A percentile compares a stretch with the other conserved stretches of the same genome.
Conservation (phyloP, 2,329 filamentous ascomycete genomes). For the Nemania serpens region DNA sequence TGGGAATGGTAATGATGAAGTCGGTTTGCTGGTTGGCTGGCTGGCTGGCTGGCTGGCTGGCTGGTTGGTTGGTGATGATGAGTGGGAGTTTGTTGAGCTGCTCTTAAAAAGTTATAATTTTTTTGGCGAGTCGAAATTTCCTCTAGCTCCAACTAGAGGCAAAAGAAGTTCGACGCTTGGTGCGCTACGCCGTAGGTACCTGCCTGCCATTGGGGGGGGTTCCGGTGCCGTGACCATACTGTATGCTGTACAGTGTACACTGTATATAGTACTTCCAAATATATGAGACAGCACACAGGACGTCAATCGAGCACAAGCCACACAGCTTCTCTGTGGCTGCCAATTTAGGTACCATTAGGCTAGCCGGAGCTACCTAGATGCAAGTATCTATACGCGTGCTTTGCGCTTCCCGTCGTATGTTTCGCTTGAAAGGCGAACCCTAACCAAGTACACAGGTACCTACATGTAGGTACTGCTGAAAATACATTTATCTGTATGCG, state of each 20-base stretch:
- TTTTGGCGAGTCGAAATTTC: constrained; percentile 26
- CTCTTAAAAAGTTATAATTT: constrained; percentile 8
- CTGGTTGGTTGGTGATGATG: neutral
- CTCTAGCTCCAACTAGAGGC: constrained; percentile 1
- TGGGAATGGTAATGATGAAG: neutral
- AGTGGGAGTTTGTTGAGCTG: neutral
- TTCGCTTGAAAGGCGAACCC: no score
- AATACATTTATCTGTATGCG: no score
- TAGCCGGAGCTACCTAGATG: no score
- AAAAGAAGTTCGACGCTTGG: constrained; percentile 3
- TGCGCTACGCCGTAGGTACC: neutral
- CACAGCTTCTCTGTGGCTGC: neutral
- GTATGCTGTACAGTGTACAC: neutral
- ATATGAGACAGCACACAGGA: no score
- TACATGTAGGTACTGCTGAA: no score
- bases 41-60: no score
- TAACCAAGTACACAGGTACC: no score
- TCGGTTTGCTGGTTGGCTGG: no score
- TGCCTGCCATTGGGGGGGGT: neutral
- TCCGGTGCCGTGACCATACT: neutral
- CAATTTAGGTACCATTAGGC: neutral
- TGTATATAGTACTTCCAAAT: neutral
- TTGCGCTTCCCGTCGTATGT: no score
- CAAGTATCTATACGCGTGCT: no score
- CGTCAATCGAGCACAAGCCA: neutral